phyloP scores from a whole-genome alignment of 108 stramenopile genomes.

The Cyclotella sp. region DNA sequence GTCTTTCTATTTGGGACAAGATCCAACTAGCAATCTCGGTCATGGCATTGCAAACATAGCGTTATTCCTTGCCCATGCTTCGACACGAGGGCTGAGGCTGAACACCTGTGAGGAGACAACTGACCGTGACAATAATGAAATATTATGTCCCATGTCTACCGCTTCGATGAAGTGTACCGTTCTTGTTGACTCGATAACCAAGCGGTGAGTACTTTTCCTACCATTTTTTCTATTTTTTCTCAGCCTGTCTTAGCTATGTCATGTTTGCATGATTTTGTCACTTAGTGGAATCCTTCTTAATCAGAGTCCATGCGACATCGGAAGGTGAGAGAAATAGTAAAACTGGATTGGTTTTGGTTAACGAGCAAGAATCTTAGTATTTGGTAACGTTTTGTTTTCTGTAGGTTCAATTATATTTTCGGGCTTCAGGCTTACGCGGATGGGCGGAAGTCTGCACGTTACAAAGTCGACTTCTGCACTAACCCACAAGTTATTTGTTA shows the following conservation, averaged over 20 bases:
- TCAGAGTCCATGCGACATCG: conserved; percentile 44
- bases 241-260: neutral
- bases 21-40: conserved; percentile 4
- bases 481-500: conserved; percentile 42
- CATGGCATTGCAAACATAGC: conserved; percentile 35
- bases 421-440: conserved; percentile 45
- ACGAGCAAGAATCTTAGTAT: neutral
- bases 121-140: conserved; percentile 9
- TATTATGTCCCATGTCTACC: conserved; percentile 9
- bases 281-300: conserved; percentile 43
- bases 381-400: neutral
- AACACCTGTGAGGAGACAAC: conserved; percentile 28
- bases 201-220: neutral
- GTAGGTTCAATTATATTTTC: conserved; percentile 43
- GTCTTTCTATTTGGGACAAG: conserved; percentile 35
- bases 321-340: conserved; percentile 13
- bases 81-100: conserved; percentile 18
- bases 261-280: neutral
- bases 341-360: neutral
- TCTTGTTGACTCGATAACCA: conserved; percentile 16
- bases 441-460: conserved; percentile 23
- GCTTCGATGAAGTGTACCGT: conserved; percentile 23
- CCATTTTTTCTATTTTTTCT: neutral
- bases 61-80: conserved; percentile 29
- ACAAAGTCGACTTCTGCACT: conserved; percentile 43